These are phyloP conservation scores for Grifola frondosa DNA, from an alignment of 1,284 basidiomycete species.

Conservation along the genomic window DNA sequence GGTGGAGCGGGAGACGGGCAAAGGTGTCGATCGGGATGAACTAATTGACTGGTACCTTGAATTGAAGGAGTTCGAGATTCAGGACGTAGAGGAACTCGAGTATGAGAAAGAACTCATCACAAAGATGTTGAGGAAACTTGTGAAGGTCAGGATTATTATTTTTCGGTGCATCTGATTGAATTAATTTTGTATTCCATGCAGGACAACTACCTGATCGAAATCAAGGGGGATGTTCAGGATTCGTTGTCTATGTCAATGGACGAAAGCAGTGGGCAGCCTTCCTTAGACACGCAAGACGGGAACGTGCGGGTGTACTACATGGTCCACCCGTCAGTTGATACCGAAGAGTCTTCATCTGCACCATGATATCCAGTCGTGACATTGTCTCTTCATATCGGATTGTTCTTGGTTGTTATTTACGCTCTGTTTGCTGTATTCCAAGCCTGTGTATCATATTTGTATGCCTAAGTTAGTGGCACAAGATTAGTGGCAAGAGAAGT, in stretches of 20 bases:
- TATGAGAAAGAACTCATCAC: slow-evolving; percentile 88
- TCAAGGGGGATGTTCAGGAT: slow-evolving; percentile 79
- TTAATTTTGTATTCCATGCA: too few species aligned
- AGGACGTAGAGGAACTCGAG: slow-evolving; percentile 87
- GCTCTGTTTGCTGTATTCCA: slow-evolving; percentile 1
- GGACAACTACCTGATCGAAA: slow-evolving; percentile 87
- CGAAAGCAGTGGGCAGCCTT: slow-evolving; percentile 52
- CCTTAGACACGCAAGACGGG: slow-evolving; percentile 46
- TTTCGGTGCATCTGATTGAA: background rate
- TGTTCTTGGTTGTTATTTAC: background rate
- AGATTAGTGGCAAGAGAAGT: too few species aligned
- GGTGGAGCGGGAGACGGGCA: slow-evolving; percentile 74
- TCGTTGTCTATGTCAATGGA: slow-evolving; percentile 64
- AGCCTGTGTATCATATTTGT: too few species aligned
- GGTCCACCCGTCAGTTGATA: slow-evolving; percentile 80
- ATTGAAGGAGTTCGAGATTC: slow-evolving; percentile 80
- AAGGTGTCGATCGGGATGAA: slow-evolving; percentile 84
- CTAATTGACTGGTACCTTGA: slow-evolving; percentile 98
- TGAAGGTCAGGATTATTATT: slow-evolving; percentile 65
- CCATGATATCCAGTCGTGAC: slow-evolving; percentile 8
- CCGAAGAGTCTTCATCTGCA: slow-evolving; percentile 48
- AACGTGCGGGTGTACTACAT: slow-evolving; percentile 75
- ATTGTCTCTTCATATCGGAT: background rate
- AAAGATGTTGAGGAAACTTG: slow-evolving; percentile 87
- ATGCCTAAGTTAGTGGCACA: too few species aligned